Evolutionary conservation across 176 grass and related monocot species (phyloP).

Genomic region (Bolboschoenus planiculmis): DNA sequence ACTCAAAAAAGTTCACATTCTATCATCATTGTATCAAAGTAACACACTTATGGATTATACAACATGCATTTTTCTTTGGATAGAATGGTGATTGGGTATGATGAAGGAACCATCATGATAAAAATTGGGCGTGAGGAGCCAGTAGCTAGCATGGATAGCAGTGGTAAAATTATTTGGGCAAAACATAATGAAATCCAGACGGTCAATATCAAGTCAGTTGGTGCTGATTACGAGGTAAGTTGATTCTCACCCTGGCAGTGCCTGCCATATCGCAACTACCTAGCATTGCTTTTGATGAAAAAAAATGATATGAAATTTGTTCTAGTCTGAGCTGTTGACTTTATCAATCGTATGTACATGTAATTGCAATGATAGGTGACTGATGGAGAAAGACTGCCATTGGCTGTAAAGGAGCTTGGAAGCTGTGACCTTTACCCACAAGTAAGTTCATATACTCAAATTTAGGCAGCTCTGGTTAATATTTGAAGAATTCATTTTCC

Average conservation of each 20-base stretch:
- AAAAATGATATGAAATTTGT: not conserved
- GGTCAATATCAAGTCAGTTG: conserved; percentile 89
- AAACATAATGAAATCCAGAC: conserved; percentile 99
- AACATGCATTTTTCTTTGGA: conserved; percentile 12
- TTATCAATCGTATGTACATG: conserved; percentile 15
- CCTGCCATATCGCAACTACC: not conserved
- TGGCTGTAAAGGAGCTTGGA: conserved; percentile 93
- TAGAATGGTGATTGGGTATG: conserved; percentile 98
- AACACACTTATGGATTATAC: not conserved
- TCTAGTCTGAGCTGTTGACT: not conserved
- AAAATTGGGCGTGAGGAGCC: conserved; percentile 98
- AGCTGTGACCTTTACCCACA: conserved; percentile 97
- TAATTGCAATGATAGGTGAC: conserved; percentile 44
- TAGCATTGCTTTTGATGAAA: not conserved
- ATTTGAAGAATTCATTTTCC: not conserved
- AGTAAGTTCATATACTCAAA: conserved; percentile 40
- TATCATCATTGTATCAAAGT: conserved; percentile 16
- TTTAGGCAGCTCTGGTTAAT: conserved; percentile 11
- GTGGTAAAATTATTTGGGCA: conserved; percentile 99
- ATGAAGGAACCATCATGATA: conserved; percentile 96
- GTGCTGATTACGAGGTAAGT: conserved; percentile 76
- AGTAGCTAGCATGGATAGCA: conserved; percentile 89
- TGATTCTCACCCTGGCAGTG: not conserved
- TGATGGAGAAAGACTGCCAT: conserved; percentile 92
- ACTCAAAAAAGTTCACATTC: not conserved